These are phyloP conservation scores for Glycine soja DNA, from an alignment of 306 rosid genomes.

Conservation along the genomic window DNA sequence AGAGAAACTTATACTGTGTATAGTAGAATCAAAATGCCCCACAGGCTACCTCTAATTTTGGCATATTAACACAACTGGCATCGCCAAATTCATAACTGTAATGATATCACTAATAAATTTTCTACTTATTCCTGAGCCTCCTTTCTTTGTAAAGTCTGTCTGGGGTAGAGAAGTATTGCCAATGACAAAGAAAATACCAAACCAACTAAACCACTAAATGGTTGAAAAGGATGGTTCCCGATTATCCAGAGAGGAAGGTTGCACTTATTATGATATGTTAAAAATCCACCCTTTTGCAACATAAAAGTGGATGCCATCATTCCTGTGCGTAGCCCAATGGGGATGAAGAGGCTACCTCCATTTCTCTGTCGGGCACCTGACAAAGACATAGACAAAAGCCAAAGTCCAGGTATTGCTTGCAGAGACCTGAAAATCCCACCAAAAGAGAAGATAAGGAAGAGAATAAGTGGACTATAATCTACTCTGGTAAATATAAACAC, in stretches of 20 bases:
- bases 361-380: constrained; percentile 77
- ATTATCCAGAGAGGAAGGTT: constrained; percentile 63
- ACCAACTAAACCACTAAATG: constrained; percentile 83
- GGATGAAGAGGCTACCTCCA: constrained; percentile 78
- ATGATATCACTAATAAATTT: constrained; percentile 9
- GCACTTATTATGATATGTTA: constrained; percentile 55
- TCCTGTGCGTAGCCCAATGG: constrained; percentile 86
- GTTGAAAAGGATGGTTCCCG: constrained; percentile 76
- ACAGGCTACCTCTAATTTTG: constrained; percentile 30
- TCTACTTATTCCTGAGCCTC: constrained; percentile 46
- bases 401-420: constrained; percentile 78
- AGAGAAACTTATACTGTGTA: constrained; percentile 6
- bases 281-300: constrained; percentile 67
- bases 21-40: constrained; percentile 23
- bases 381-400: constrained; percentile 82
- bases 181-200: constrained; percentile 62
- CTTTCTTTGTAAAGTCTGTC: constrained; percentile 48
- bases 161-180: constrained; percentile 71
- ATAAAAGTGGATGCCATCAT: constrained; percentile 73
- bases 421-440: constrained; percentile 70
- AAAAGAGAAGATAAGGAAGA: constrained; percentile 33
- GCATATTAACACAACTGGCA: constrained; percentile 12
- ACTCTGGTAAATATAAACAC: constrained; percentile 32
- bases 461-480: neutral
- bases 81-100: constrained; percentile 13